Conservation (phyloP, 2,329 filamentous ascomycete genomes). For the Aureobasidium namibiae region DNA sequence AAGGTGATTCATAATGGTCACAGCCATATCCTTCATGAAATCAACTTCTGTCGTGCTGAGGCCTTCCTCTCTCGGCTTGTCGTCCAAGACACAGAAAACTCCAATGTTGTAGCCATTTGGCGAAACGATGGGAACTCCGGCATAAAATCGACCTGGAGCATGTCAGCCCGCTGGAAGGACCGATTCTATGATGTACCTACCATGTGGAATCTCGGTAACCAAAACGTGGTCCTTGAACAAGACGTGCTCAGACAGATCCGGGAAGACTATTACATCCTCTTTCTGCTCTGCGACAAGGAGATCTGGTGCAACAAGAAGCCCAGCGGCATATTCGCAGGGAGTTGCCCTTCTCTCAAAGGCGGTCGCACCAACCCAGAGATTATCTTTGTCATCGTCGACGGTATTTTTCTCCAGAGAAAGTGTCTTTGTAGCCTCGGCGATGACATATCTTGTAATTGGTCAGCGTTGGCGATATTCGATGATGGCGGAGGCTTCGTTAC, state of each 20-base stretch:
- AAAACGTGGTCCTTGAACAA: slow-evolving; percentile 25
- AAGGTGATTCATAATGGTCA: slow-evolving; percentile 24
- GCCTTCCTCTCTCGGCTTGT: slow-evolving; percentile 19
- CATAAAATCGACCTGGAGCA: slow-evolving; percentile 24
- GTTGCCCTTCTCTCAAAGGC: slow-evolving; percentile 21
- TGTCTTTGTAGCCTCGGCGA: slow-evolving; percentile 45
- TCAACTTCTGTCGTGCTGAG: slow-evolving; percentile 17
- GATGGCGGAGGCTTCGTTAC: slow-evolving; percentile 40
- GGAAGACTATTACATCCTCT: slow-evolving; percentile 14
- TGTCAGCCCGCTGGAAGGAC: neutral
- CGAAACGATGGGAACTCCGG: slow-evolving; percentile 26
- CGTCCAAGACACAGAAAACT: slow-evolving; percentile 24
- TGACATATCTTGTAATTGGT: slow-evolving; percentile 31
- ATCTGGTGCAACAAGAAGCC: slow-evolving; percentile 11
- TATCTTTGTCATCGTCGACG: slow-evolving; percentile 19
- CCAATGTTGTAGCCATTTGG: slow-evolving; percentile 27
- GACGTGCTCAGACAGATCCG: slow-evolving; percentile 24
- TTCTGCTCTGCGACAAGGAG: slow-evolving; percentile 16
- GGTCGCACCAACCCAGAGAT: slow-evolving; percentile 24
- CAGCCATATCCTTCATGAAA: slow-evolving; percentile 25
- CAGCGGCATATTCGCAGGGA: slow-evolving; percentile 24
- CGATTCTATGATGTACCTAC: neutral
- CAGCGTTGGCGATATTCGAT: neutral
- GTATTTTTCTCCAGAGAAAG: slow-evolving; percentile 31
- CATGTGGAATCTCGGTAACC: slow-evolving; percentile 18